These are phyloP conservation scores for Saccharum hybrid DNA, from an alignment of 202 grass and related monocot species.

Conservation along the genomic window DNA sequence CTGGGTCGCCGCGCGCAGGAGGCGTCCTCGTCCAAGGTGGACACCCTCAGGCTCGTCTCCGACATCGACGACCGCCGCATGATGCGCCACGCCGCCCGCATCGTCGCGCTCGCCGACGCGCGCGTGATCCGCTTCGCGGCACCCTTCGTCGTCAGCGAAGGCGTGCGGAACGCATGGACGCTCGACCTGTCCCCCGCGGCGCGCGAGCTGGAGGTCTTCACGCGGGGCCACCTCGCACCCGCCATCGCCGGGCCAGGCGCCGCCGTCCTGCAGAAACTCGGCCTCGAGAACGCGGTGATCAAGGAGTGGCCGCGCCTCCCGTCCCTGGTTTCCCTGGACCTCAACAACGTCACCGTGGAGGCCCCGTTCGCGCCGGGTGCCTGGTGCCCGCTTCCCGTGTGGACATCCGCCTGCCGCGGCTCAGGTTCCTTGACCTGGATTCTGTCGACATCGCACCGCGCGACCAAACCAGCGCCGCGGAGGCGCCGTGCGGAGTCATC, in stretches of 20 bases:
- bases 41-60: not conserved
- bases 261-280: not conserved
- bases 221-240: not conserved
- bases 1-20: not conserved
- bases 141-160: not conserved
- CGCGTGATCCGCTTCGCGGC: not conserved
- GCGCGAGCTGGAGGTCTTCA: not conserved
- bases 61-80: not conserved
- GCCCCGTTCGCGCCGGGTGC: not conserved
- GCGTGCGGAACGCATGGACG: not conserved
- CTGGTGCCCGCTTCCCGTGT: not conserved
- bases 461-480: too few species aligned
- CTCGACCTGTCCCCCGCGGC: not conserved
- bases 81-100: not conserved
- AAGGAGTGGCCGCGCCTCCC: slow-evolving; percentile 13
- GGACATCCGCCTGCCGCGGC: not conserved
- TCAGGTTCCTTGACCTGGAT: not conserved
- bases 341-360: not conserved
- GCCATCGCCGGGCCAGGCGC: not conserved
- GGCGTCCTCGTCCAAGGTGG: not conserved
- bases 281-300: not conserved
- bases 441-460: not conserved
- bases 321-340: not conserved
- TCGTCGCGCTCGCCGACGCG: not conserved
- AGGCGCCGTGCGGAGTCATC: not conserved